These are phyloP conservation scores for Lentinus polychrous DNA, from an alignment of 1,284 basidiomycete genomes.

Conservation along the genomic window DNA sequence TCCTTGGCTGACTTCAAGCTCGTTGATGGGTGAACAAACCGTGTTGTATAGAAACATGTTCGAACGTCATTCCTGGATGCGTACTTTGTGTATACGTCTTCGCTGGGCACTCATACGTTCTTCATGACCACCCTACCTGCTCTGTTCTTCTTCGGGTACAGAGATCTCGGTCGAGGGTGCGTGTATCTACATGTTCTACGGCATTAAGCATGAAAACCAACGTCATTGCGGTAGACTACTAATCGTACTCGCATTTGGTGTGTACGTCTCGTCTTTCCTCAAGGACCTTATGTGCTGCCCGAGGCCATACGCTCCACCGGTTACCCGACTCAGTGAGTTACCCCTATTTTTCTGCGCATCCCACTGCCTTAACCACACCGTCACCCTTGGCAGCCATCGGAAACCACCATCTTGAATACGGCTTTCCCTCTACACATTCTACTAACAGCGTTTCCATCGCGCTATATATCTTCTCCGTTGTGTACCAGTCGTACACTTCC, in stretches of 20 bases:
- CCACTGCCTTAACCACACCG: neutral
- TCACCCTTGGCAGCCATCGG: slow-evolving; percentile 60
- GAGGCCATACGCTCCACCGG: slow-evolving; percentile 86
- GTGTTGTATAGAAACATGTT: slow-evolving; percentile 39
- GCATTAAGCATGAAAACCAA: slow-evolving; percentile 1
- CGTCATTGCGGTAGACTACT: slow-evolving; percentile 43
- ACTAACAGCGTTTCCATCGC: slow-evolving; percentile 89
- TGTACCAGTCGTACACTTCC: slow-evolving; percentile 42
- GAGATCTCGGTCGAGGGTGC: slow-evolving; percentile 67
- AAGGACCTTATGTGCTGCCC: slow-evolving; percentile 93
- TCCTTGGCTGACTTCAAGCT: slow-evolving; percentile 1
- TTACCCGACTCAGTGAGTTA: slow-evolving; percentile 73
- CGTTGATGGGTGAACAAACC: neutral
- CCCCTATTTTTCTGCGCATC: neutral
- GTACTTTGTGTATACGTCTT: slow-evolving; percentile 89
- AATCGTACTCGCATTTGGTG: slow-evolving; percentile 73
- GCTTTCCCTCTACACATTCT: slow-evolving; percentile 95
- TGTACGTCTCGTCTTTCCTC: slow-evolving; percentile 77
- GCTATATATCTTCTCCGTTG: slow-evolving; percentile 60
- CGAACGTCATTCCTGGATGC: slow-evolving; percentile 71
- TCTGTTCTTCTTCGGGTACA: slow-evolving; percentile 83
- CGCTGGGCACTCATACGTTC: slow-evolving; percentile 90
- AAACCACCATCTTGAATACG: slow-evolving; percentile 83
- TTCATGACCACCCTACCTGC: slow-evolving; percentile 88
- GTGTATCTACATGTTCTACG: slow-evolving; percentile 21